A percentile compares a stretch with the other conserved stretches of the same genome.
Evolutionary conservation across 257 asterid genomes (phyloP).

Genomic region (Haberlea rhodopensis): DNA sequence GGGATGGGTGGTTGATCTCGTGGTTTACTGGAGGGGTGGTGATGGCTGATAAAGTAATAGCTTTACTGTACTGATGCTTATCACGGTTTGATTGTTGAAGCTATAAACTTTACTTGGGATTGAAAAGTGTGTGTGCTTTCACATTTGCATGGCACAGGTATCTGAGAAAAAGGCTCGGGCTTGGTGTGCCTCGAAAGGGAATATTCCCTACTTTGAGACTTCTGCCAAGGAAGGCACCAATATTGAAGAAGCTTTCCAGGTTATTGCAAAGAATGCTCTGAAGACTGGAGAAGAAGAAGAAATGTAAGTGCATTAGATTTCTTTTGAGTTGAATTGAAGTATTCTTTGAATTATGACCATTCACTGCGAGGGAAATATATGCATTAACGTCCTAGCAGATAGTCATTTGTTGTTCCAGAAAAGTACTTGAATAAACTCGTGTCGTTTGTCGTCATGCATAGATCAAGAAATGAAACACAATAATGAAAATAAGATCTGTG

Average conservation of each 20-base stretch:
- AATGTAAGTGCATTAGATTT: constrained; percentile 35
- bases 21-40: background rate
- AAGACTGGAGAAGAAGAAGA: constrained; percentile 61
- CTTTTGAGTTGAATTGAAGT: background rate
- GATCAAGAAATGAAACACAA: no score
- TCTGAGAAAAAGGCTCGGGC: constrained; percentile 52
- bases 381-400: constrained; percentile 41
- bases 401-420: constrained; percentile 35
- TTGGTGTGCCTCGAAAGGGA: constrained; percentile 67
- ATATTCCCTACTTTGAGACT: constrained; percentile 61
- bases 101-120: constrained; percentile 8
- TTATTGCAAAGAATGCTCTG: constrained; percentile 63
- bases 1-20: background rate
- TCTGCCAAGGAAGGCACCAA: constrained; percentile 66
- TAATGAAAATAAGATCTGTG: no score
- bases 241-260: constrained; percentile 60
- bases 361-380: constrained; percentile 44
- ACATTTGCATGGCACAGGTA: constrained; percentile 26
- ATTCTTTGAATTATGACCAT: constrained; percentile 18
- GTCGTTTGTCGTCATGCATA: no score
- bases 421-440: constrained; percentile 39
- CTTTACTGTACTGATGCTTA: background rate
- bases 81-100: background rate
- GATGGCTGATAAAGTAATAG: background rate
- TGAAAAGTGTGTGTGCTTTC: constrained; percentile 5